A percentile compares a stretch with the other conserved stretches of the same genome.
Evolutionary conservation across 2,329 filamentous ascomycete genomes (phyloP).

Genomic region (Simplicillium aogashimaense): DNA sequence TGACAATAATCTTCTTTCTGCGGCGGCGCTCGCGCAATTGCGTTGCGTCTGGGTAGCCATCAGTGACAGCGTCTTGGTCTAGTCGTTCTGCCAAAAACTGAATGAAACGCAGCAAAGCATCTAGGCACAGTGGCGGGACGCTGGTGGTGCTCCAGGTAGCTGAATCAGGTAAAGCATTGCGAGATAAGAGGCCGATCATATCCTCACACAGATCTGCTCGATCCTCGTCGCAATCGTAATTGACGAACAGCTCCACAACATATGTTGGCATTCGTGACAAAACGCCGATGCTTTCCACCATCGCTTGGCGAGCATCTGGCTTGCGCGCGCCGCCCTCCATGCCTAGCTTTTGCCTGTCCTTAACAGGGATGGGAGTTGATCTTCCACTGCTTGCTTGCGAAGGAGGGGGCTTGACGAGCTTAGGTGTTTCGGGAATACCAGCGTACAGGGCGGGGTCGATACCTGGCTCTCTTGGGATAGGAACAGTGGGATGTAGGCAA

Average conservation of each 20-base stretch:
- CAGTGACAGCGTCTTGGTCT: slow-evolving; percentile 54
- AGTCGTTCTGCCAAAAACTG: slow-evolving; percentile 86
- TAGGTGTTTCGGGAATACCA: slow-evolving; percentile 85
- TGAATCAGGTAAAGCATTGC: slow-evolving; percentile 93
- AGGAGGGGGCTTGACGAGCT: slow-evolving; percentile 67
- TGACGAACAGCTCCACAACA: slow-evolving; percentile 91
- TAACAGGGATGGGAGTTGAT: slow-evolving; percentile 81
- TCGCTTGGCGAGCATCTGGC: slow-evolving; percentile 91
- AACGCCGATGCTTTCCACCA: slow-evolving; percentile 94
- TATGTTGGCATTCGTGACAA: slow-evolving; percentile 88
- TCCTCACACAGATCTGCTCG: slow-evolving; percentile 89
- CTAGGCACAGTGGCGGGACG: slow-evolving; percentile 87
- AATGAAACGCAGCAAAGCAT: slow-evolving; percentile 82
- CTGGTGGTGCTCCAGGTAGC: slow-evolving; percentile 99
- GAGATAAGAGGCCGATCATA: slow-evolving; percentile 81
- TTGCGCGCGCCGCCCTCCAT: slow-evolving; percentile 86
- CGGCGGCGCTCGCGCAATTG: slow-evolving; percentile 61
- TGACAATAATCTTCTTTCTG: slow-evolving; percentile 81
- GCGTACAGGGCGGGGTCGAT: slow-evolving; percentile 90
- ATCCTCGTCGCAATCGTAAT: slow-evolving; percentile 94
- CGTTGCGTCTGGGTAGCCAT: slow-evolving; percentile 57
- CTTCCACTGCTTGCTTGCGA: slow-evolving; percentile 71
- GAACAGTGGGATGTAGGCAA: slow-evolving; percentile 86
- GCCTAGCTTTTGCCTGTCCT: slow-evolving; percentile 85
- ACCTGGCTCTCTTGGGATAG: slow-evolving; percentile 80